Base-by-base conservation (phyloP, 345 rosid species). In the Diplotaxis tenuifolia region DNA sequence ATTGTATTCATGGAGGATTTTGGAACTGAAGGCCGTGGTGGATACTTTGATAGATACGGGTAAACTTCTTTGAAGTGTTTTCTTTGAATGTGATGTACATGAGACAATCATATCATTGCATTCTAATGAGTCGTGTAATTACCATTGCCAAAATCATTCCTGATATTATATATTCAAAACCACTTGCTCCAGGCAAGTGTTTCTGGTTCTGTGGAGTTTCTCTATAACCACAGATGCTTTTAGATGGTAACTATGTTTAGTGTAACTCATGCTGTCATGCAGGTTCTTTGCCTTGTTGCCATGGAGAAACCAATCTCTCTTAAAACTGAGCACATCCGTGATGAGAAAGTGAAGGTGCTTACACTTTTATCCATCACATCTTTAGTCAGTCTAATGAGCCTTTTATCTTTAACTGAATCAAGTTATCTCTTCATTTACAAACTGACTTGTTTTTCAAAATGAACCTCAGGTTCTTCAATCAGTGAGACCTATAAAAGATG, bases 291-390 rank as follows among this genome's bases (percentile, higher is more conserved):
- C 80, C 93, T 95, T 49, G 87, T 95, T 49, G 96, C 92, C 27
- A 94, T 94, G 98, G 97, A 94, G 84, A 94, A 94, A 84, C 98
- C 98, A 0, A 67, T 94, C 65, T 94, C 97, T 72, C 92, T 94
- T 67, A 94, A 88, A 70, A 97, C 98, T 11, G 98, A 94, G 87
- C 90, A 89, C 82, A 92, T 95, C 36, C 95, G 97, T 4, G 97
- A 95, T 81, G 97, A 90, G 84, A 95, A 95, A 89, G 99, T 95
- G 83, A 95, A 95, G 99, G 99, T 87, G 62, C n/a, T n/a, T n/a
- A 9, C 63, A 34, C 14, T 65, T 36, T 38, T 62, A 38, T 27
- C 60, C 23, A 78, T 66, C 29, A 25, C 11, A 20, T 29, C 27
- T n/a, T n/a, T n/a, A n/a, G 25, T 62, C 67, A 38, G 9, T 38